Evolutionary conservation across 2,329 filamentous ascomycete genomes (phyloP).

Genomic region (Xylariaceae sp.): DNA sequence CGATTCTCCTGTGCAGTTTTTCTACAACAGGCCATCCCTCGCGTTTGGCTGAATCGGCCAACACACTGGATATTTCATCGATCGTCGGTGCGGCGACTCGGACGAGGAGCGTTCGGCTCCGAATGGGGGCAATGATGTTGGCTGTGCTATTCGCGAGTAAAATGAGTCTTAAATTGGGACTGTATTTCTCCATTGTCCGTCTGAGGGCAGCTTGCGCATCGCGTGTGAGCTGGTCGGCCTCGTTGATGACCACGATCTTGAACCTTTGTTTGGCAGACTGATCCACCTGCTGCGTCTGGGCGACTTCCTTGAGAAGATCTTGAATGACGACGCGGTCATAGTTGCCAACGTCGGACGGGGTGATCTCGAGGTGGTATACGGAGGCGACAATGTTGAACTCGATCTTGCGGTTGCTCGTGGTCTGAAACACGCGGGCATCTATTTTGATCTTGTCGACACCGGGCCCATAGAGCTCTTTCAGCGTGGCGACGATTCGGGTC

Average conservation of each 20-base stretch:
- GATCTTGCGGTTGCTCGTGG: constrained; percentile 90
- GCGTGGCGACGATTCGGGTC: constrained; percentile 88
- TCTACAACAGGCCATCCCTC: constrained; percentile 78
- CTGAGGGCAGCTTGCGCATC: constrained; percentile 94
- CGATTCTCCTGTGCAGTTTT: constrained; percentile 78
- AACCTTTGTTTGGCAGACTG: constrained; percentile 84
- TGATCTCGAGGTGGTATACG: constrained; percentile 97
- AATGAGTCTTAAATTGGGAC: constrained; percentile 87
- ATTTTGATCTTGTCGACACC: constrained; percentile 99
- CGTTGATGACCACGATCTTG: constrained; percentile 99
- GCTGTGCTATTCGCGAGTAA: constrained; percentile 92
- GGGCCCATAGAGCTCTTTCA: constrained; percentile 91
- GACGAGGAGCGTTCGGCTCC: constrained; percentile 85
- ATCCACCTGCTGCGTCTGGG: constrained; percentile 99
- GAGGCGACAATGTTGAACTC: constrained; percentile 99
- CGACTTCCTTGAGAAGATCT: constrained; percentile 93
- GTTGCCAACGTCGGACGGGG: constrained; percentile 91
- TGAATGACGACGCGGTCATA: constrained; percentile 96
- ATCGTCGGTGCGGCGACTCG: constrained; percentile 86
- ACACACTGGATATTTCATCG: constrained; percentile 74
- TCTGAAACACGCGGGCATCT: constrained; percentile 94
- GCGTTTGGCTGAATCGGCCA: constrained; percentile 67
- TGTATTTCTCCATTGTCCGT: constrained; percentile 99
- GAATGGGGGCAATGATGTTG: constrained; percentile 98
- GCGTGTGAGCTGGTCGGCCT: constrained; percentile 88